A percentile compares a stretch with the other conserved stretches of the same genome.
Conservation (phyloP, 441 rosid species). For the Hura crepitans region DNA sequence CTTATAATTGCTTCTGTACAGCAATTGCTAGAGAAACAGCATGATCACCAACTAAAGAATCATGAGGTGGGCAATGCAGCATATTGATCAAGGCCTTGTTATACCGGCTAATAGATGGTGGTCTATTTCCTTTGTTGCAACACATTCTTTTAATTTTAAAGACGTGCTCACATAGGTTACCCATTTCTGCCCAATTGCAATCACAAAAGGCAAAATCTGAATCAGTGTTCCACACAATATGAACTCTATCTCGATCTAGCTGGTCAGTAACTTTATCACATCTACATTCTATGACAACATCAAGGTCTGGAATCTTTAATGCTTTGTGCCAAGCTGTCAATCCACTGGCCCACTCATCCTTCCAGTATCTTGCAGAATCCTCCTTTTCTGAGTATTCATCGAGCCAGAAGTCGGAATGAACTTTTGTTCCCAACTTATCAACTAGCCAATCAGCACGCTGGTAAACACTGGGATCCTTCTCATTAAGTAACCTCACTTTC, state of each 20-base stretch:
- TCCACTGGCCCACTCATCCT: conserved; percentile 84
- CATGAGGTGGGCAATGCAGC: conserved; percentile 55
- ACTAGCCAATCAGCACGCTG: conserved; percentile 91
- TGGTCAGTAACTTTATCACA: conserved; percentile 58
- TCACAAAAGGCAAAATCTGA: conserved; percentile 70
- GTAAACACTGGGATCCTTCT: conserved; percentile 53
- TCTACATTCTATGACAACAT: conserved; percentile 49
- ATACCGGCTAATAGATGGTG: conserved; percentile 54
- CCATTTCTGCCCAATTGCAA: conserved; percentile 76
- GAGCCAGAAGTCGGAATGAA: conserved; percentile 91
- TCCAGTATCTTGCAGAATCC: conserved; percentile 67
- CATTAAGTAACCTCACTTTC: conserved; percentile 67
- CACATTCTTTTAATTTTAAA: conserved; percentile 47
- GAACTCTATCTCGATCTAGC: conserved; percentile 40
- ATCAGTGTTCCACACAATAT: conserved; percentile 71
- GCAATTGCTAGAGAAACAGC: conserved; percentile 60
- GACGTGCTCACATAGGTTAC: conserved; percentile 74
- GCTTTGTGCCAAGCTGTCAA: conserved; percentile 80
- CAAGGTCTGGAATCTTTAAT: conserved; percentile 56
- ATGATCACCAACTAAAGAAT: conserved; percentile 74
- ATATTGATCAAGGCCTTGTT: conserved; percentile 55
- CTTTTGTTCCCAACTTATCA: conserved; percentile 79
- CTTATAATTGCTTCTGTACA: conserved; percentile 55
- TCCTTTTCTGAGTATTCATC: conserved; percentile 82
- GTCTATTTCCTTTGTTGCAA: conserved; percentile 34